These are phyloP conservation scores for Chenopodium formosanum DNA, from an alignment of 148 eudicot species.

Conservation along the genomic window DNA sequence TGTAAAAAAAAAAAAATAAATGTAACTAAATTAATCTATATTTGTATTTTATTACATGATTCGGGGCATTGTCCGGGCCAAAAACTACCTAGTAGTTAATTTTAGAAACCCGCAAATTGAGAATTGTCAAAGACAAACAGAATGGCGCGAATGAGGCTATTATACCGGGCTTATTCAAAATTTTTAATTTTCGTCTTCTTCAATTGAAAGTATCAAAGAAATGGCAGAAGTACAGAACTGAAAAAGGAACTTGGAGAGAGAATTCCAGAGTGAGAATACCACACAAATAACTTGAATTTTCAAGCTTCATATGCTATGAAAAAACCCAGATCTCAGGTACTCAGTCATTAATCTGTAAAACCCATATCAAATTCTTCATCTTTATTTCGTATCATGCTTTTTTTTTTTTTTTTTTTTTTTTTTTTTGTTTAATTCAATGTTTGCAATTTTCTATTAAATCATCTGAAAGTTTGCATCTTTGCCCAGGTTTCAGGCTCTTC, in stretches of 20 bases:
- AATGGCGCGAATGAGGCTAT: not conserved
- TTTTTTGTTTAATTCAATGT: not conserved
- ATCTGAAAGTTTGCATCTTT: slow-evolving; percentile 7
- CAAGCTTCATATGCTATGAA: not conserved
- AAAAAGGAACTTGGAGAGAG: not conserved
- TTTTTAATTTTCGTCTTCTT: not conserved
- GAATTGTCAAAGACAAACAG: not conserved
- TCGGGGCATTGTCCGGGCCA: no score
- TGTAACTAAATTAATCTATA: no score
- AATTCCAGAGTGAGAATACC: not conserved
- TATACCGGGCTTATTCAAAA: not conserved
- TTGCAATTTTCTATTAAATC: not conserved
- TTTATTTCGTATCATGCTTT: not conserved
- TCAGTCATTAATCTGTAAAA: not conserved
- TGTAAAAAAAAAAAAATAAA: no score
- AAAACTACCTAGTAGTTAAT: no score
- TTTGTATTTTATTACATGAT: no score
- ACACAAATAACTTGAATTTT: not conserved
- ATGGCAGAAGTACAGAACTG: not conserved
- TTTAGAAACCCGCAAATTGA: no score
- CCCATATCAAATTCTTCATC: not conserved
- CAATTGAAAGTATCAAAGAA: not conserved
- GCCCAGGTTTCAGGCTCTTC: slow-evolving; percentile 10
- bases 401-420: no score
- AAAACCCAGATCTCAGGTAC: slow-evolving; percentile 11